Percentiles rank a stretch among this genome's conserved stretches.
Conservation (phyloP, 768 basidiomycete genomes). For the Lactarius pseudohatsudake region DNA sequence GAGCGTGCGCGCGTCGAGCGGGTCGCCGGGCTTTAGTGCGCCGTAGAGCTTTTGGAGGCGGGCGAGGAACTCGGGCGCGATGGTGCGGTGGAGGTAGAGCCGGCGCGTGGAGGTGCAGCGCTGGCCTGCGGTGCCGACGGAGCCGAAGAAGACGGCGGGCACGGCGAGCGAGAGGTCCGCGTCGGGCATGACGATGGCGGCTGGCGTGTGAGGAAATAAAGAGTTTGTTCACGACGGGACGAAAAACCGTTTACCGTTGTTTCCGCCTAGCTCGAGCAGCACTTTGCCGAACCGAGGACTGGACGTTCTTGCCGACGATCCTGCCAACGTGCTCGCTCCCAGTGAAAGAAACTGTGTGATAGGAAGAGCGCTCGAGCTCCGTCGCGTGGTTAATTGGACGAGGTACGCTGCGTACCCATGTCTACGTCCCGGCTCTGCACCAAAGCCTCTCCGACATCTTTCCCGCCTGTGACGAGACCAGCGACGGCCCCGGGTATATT, state of each 20-base stretch:
- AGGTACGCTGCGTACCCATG: constrained; percentile 52
- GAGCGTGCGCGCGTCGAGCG: constrained; percentile 67
- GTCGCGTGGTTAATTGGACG: neutral
- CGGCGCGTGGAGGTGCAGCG: constrained; percentile 92
- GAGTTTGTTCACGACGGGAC: too few relatives aligned
- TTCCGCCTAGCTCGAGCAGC: constrained; percentile 90
- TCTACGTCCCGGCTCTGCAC: constrained; percentile 74
- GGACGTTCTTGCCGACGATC: constrained; percentile 84
- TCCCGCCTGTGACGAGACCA: constrained; percentile 79
- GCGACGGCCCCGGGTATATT: constrained; percentile 83
- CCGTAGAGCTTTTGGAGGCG: constrained; percentile 68
- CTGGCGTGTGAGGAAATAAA: constrained; percentile 39
- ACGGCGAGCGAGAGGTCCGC: constrained; percentile 90
- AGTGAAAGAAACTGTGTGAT: constrained; percentile 84
- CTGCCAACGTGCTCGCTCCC: constrained; percentile 88
- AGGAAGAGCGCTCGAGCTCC: neutral
- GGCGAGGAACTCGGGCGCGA: constrained; percentile 74
- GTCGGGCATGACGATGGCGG: constrained; percentile 90
- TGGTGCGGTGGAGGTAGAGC: constrained; percentile 80
- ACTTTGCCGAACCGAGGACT: constrained; percentile 86
- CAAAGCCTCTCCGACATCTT: constrained; percentile 75
- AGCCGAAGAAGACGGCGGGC: constrained; percentile 89
- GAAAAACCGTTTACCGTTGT: constrained; percentile 56
- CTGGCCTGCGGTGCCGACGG: constrained; percentile 75
- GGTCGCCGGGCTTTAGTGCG: constrained; percentile 79